Evolutionary conservation across 768 basidiomycete genomes (phyloP), one percentile per base, ranked within the genome.

Genomic region (Suillus bovinus): DNA sequence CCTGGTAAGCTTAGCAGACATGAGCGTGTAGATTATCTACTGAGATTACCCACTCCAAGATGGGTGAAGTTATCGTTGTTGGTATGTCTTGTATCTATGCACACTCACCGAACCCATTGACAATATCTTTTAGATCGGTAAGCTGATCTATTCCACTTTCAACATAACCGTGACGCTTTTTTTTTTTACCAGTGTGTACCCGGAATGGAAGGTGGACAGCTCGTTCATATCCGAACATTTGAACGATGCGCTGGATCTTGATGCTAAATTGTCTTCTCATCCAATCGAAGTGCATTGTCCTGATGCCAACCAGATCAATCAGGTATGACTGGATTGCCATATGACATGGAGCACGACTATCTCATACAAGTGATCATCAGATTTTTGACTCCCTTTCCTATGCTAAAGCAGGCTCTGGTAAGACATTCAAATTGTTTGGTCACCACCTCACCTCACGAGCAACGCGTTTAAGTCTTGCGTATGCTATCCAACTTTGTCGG

Each of bases 401-500:
- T 74, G 87, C 89, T 46, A 96, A 93, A 75, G 90, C 89, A 58
- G 90, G 86, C 16, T 90, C 89, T 31, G 86, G 89, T 90, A 66
- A 38, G 78, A 17, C 27, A 56, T 68, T 38, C 20, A 52, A 56
- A 10, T 13, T 56, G 4, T 33, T 36, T 29, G 33, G 38, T 17
- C 16, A 24, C 20, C 20, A 39, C 11, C 11, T 2, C 17, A 27
- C 39, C 38, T 56, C 17, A 56, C 17, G 27, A 39, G 22, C 11
- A 11, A 56, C 33, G 41, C 14, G 13, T 20, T 20, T 4, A 71
- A 83, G 96, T 97, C n/a, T 84, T 99, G 53, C 90, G 94, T 69
- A 99, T 99, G 96, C 80, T 99, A 60, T 86, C 88, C 24, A 86
- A 86, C 71, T 89, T 90, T 65, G 93, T 96, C 22, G 94, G 96